A percentile compares a stretch with the other conserved stretches of the same genome.
These are phyloP conservation scores for Fusarium sulawesiense DNA, from an alignment of 2,329 filamentous ascomycete species.

Conservation along the genomic window DNA sequence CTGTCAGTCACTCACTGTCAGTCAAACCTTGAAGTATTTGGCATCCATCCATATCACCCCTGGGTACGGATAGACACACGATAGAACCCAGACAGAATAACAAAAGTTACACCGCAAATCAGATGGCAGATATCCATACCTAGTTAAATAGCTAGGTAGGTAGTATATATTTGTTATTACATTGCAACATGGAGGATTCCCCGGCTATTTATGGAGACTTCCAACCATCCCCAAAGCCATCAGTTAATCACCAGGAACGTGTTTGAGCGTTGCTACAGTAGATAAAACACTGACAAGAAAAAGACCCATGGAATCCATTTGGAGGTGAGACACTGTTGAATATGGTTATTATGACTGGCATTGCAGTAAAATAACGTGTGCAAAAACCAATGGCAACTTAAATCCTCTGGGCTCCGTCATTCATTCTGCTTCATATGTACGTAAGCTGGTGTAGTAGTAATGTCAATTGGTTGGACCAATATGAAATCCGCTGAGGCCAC, in stretches of 20 bases:
- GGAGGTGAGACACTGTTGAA: neutral
- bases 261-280: slow-evolving; percentile 9
- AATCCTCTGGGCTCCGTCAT: neutral
- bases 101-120: neutral
- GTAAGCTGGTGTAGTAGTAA: neutral
- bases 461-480: neutral
- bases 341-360: neutral
- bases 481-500: neutral
- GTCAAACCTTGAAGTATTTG: neutral
- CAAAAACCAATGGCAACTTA: neutral
- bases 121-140: neutral
- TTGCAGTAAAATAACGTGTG: neutral
- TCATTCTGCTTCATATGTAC: neutral
- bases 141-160: neutral
- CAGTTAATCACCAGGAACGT: slow-evolving; percentile 6
- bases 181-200: neutral
- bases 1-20: slow-evolving; percentile 1
- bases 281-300: neutral
- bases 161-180: neutral
- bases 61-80: too few species aligned
- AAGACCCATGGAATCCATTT: neutral
- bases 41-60: neutral
- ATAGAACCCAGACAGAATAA: neutral
- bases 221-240: neutral
- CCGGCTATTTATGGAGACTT: slow-evolving; percentile 35